Conservation (phyloP, 257 asterid species). For the Mitragyna speciosa region DNA sequence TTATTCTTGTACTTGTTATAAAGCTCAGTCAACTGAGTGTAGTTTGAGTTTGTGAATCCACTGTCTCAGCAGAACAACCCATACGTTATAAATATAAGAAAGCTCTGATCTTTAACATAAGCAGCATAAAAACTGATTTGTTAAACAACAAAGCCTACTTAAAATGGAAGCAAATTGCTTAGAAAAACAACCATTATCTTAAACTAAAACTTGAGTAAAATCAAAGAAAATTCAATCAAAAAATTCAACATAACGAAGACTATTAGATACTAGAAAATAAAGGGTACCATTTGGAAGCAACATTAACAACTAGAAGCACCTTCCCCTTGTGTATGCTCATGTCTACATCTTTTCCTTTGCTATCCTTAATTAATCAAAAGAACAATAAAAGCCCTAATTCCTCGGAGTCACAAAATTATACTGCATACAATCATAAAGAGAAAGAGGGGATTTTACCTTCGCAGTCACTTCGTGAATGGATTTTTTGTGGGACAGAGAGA, state of each 20-base stretch:
- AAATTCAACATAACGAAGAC: not conserved
- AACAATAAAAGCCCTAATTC: not conserved
- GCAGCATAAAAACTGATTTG: not conserved
- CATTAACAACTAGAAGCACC: slow-evolving; percentile 87
- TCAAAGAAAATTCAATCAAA: not conserved
- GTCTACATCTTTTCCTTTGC: slow-evolving; percentile 64
- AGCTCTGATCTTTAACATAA: not conserved
- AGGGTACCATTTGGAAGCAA: slow-evolving; percentile 89
- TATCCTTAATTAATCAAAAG: slow-evolving; percentile 41
- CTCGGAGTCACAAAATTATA: not conserved
- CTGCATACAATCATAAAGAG: not conserved
- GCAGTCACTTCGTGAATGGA: slow-evolving; percentile 76
- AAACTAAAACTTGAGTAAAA: not conserved
- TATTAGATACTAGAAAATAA: not conserved
- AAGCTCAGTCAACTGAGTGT: slow-evolving; percentile 71
- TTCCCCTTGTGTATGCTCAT: slow-evolving; percentile 67
- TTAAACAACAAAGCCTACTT: not conserved
- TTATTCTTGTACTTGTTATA: slow-evolving; percentile 58
- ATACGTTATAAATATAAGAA: not conserved
- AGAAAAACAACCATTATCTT: not conserved
- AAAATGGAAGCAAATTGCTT: not conserved
- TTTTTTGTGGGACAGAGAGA: slow-evolving; percentile 36
- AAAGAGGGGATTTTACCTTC: slow-evolving; percentile 45
- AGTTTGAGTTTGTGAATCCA: slow-evolving; percentile 69
- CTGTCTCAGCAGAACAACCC: slow-evolving; percentile 43